phyloP scores from a whole-genome alignment of 768 basidiomycete species.

The Lactarius psammicola region DNA sequence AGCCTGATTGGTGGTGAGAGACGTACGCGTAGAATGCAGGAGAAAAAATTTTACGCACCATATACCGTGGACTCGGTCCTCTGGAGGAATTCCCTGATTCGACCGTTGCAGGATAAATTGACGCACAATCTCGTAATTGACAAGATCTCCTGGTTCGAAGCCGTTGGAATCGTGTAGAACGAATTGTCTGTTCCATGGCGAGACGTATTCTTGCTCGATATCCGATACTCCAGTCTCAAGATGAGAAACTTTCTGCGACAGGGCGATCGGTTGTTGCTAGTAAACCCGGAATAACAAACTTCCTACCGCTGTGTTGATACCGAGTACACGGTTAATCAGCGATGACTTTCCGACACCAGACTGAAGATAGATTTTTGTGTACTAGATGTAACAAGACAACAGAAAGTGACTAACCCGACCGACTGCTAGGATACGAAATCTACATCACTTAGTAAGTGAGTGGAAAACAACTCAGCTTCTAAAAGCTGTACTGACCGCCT shows the following conservation, averaged over 20 bases:
- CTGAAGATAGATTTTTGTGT: neutral
- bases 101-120: neutral
- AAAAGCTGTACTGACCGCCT: neutral
- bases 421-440: neutral
- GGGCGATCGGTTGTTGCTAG: neutral
- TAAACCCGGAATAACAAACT: neutral
- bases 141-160: neutral
- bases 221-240: neutral
- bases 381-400: neutral
- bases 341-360: slow-evolving; percentile 7
- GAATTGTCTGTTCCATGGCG: neutral
- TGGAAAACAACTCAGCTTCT: neutral
- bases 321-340: slow-evolving; percentile 4
- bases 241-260: neutral
- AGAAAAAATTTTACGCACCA: neutral
- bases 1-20: neutral
- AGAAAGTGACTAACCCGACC: neutral
- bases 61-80: neutral
- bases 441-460: neutral
- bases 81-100: neutral
- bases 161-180: neutral
- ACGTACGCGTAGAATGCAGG: neutral
- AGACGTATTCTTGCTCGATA: neutral
- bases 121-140: neutral
- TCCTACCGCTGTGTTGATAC: neutral